Base-by-base conservation (phyloP, 805 yeast genomes). In the Saccharomyces mikatae region DNA sequence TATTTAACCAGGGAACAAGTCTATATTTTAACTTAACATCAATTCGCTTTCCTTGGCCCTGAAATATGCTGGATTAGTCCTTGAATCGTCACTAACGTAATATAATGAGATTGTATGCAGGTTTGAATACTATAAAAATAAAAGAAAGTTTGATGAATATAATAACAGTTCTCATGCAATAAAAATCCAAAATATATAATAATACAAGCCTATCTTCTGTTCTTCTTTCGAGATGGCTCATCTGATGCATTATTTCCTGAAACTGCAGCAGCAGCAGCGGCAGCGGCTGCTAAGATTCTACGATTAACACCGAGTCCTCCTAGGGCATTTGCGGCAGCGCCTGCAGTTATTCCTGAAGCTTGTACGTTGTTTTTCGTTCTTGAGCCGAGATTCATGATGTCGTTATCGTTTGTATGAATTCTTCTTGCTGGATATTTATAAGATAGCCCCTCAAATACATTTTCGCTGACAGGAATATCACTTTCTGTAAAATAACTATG, bases 331-430 rank as follows among this genome's bases (percentile, higher is more conserved):
- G 66, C 60, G 2, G 67, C 56, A 5, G 66, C 54, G 21, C 44
- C 44, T n/a, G 44, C 44, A 6, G 44, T n/a, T 22, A 36, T 36
- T 36, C 44, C 44, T 36, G 44, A 36, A 6, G 44, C 22, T 36
- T 36, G 44, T 36, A 24, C 10, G 24, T 36, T 36, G 24, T 17
- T 36, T 21, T 46, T 47, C 24, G 53, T 52, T 29, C 51, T 50
- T 36, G 44, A 51, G 1, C 69, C 66, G 4, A 65, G 28, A 47
- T 68, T 68, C 62, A 65, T 74, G 48, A 89, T 89, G 69, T 90
- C 96, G 60, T 83, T 84, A 67, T 90, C 96, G 62, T 88, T 95
- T 22, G 88, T 84, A 61, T 89, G 88, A 30, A 92, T 89, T 61
- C 96, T 79, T 60, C 99, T 76, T 31, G 83, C 79, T 2, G 99